Base-by-base conservation (phyloP, 495 filamentous ascomycete genomes). In the Penicillium steckii region DNA sequence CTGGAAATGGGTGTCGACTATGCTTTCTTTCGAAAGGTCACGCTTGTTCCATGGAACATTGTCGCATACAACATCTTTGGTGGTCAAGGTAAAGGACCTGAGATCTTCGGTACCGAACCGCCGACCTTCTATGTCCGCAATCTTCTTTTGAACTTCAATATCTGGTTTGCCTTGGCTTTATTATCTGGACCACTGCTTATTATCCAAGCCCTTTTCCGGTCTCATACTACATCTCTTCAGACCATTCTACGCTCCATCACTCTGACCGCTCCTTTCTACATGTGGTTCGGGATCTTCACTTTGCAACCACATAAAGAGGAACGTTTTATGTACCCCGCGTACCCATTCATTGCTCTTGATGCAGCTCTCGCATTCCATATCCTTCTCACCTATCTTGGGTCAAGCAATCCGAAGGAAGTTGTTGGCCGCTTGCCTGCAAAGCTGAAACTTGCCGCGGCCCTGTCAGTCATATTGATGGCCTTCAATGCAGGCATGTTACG, bases 51-150 rank as follows among this genome's bases (percentile, higher is more conserved):
- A 7, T 87, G 89, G 76, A 96, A 96, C 59, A 97, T 99, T 52
- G 84, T 97, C 52, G 81, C 86, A 50, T 99, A 99, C 77, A 99
- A 99, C 66, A 80, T 99, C 26, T 90, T 97, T 60, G 86, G 87
- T 45, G 84, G 80, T 2, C 75, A 84, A 6, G 86, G 83, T 35
- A 80, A 79, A 64, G 95, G 95, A 0, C 95, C 95, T 1, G 80
- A 94, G 44, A 94, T 99, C 48, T 99, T 96, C 64, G 95, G 95
- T 22, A 95, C 89, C 17, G 95, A 99, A 62, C 90, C 93, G 25
- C 97, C 94, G 95, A 85, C 89, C 33, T 99, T 97, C 69, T 99
- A 99, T 67, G 74, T 96, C 55, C 85, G 85, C 59, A 99, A 99
- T 62, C 79, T 97, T 15, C 70, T 87, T 21, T 76, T 99, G 51